Evolutionary conservation across 2,329 filamentous ascomycete species (phyloP).

Genomic region (Elsinoe australis): DNA sequence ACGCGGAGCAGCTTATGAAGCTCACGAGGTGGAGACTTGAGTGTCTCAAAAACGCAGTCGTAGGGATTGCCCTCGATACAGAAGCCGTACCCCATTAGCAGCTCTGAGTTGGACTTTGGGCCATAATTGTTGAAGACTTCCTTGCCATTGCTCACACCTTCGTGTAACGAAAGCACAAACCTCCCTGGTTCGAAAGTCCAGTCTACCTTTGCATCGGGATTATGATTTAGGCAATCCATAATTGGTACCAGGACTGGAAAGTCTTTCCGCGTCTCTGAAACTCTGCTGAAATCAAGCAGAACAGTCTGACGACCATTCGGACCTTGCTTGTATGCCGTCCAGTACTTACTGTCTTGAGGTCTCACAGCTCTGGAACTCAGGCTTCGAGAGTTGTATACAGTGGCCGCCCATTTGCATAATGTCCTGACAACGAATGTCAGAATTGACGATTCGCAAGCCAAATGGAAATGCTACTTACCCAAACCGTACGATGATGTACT

Average conservation of each 20-base stretch:
- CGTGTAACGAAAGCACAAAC: conserved; percentile 35
- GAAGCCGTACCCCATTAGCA: conserved; percentile 48
- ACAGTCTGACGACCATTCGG: conserved; percentile 27
- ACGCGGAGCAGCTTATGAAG: conserved; percentile 29
- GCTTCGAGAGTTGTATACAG: conserved; percentile 45
- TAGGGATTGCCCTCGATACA: conserved; percentile 41
- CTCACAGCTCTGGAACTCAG: conserved; percentile 39
- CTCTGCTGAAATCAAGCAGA: conserved; percentile 29
- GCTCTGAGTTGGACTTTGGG: conserved; percentile 46
- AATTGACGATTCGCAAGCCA: too few species aligned
- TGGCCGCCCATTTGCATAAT: conserved; percentile 44
- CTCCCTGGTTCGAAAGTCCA: conserved; percentile 38
- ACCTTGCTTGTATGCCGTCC: conserved; percentile 30
- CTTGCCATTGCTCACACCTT: conserved; percentile 30
- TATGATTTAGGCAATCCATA: conserved; percentile 45
- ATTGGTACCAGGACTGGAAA: conserved; percentile 44
- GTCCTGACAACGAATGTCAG: too few species aligned
- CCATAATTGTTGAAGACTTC: conserved; percentile 49
- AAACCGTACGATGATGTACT: too few species aligned
- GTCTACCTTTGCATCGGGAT: conserved; percentile 38
- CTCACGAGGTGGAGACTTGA: conserved; percentile 34
- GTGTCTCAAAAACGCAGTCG: conserved; percentile 39
- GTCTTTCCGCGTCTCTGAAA: conserved; percentile 30
- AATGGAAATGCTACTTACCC: neutral
- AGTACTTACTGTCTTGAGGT: conserved; percentile 31